Evolutionary conservation across 2,329 filamentous ascomycete species (phyloP).

Genomic region (Coleophoma crateriformis): DNA sequence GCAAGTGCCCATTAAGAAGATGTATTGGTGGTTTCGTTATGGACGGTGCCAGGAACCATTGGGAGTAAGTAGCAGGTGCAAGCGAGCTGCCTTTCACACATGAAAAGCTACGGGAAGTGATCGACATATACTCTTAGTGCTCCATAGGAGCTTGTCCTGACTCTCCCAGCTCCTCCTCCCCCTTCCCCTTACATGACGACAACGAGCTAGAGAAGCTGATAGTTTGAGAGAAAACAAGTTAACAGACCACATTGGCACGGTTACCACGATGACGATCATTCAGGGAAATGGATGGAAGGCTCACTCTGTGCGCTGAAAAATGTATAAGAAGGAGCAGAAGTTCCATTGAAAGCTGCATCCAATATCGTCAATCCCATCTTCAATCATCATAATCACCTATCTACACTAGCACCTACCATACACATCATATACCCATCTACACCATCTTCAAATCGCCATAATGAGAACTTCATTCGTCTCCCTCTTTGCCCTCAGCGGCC

Average conservation of each 20-base stretch:
- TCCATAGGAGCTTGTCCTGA: neutral
- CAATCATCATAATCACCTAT: neutral
- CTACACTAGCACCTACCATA: too few relatives aligned
- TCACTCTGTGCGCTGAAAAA: neutral
- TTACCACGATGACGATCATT: too few relatives aligned
- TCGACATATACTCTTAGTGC: neutral
- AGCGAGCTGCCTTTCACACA: neutral
- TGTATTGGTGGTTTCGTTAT: neutral
- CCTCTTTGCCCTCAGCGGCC: constrained; percentile 19
- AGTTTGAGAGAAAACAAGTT: too few relatives aligned
- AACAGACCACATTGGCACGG: too few relatives aligned
- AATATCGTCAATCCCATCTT: neutral
- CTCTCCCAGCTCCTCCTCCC: too few relatives aligned
- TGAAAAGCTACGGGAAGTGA: neutral
- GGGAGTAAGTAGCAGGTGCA: neutral
- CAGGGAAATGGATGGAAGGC: too few relatives aligned
- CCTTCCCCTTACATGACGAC: too few relatives aligned
- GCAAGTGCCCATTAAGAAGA: neutral
- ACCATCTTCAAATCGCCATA: constrained; percentile 6
- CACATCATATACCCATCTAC: neutral
- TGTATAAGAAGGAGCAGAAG: neutral
- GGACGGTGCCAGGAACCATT: neutral
- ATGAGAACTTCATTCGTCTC: constrained; percentile 17
- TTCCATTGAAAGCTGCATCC: neutral
- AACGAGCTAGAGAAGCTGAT: too few relatives aligned